These are phyloP conservation scores for Salvia hispanica DNA, from an alignment of 257 asterid genomes.

Conservation along the genomic window DNA sequence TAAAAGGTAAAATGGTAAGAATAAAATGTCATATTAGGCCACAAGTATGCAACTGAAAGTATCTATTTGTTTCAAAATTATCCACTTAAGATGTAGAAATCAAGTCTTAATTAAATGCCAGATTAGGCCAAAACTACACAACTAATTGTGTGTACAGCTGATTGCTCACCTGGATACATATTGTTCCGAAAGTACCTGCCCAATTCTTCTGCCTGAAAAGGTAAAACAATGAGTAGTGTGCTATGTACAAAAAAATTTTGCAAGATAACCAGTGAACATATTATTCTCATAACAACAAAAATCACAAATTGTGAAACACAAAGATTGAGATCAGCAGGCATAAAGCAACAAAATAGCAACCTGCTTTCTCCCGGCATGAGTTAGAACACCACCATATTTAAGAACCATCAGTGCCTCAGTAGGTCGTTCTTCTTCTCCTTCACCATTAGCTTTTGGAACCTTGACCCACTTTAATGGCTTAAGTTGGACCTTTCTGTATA, in stretches of 20 bases:
- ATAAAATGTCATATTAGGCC: conserved; percentile 23
- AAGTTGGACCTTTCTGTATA: conserved; percentile 95
- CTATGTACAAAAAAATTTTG: background rate
- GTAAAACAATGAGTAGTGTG: conserved; percentile 29
- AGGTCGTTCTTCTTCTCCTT: conserved; percentile 95
- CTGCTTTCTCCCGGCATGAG: conserved; percentile 99
- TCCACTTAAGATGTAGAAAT: conserved; percentile 19
- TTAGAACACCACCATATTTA: conserved; percentile 98
- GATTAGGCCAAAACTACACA: conserved; percentile 23
- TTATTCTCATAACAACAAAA: conserved; percentile 13
- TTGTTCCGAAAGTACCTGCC: conserved; percentile 96
- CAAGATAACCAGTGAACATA: conserved; percentile 18
- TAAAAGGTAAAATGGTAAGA: no score
- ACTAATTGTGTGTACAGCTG: conserved; percentile 11
- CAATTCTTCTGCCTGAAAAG: conserved; percentile 93
- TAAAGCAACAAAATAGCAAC: conserved; percentile 39
- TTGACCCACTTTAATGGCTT: conserved; percentile 92
- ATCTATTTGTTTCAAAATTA: background rate
- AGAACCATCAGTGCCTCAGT: conserved; percentile 99
- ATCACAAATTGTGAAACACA: conserved; percentile 19
- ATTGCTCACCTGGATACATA: conserved; percentile 89
- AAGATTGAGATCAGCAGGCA: conserved; percentile 25
- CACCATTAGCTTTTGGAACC: conserved; percentile 72
- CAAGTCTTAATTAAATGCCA: conserved; percentile 20
- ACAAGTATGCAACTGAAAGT: conserved; percentile 14